Evolutionary conservation across 345 rosid genomes (phyloP), one percentile per base, ranked within the genome.

Genomic region (Pistacia atlantica): DNA sequence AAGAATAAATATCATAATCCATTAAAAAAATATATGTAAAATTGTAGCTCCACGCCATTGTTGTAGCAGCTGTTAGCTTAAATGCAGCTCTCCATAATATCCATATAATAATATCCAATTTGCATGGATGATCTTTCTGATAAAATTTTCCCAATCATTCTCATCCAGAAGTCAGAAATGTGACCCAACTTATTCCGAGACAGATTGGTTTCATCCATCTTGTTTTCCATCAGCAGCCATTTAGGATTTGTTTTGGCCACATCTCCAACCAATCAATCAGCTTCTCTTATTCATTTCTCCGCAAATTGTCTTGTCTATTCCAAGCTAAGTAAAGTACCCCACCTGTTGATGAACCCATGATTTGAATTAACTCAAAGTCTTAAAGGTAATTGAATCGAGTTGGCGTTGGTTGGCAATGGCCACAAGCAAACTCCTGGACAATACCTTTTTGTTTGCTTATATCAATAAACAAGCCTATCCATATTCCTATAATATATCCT

Each of bases 341-440:
- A 45, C 81, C 80, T 49, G 11, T 68, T 37, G 42, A 77, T 80
- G 68, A 72, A 38, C 42, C 5, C 42, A 42, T 42, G 9, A 7
- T 42, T 7, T 25, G 25, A 42, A 42, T 42, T 42, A 42, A 65
- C 37, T 78, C 2, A 48, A 22, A 20, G 54, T 80, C 58, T 20
- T n/a, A 1, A 1, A 58, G 45, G 1, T 22, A 25, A 25, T 25
- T 25, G 25, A 25, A 56, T 38, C 22, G 81, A 75, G 67, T 71
- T 77, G 28, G 28, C 62, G 55, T 77, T 82, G 72, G 82, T 84
- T 81, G 87, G 83, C 82, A 65, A 79, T 72, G 79, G 61, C 69
- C 75, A 37, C 87, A 86, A 83, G 83, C 72, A 80, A 88, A 63
- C 83, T 55, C 79, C 77, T 67, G 64, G 60, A 74, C 78, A 25